These are phyloP conservation scores for Fusarium sp. DNA, from an alignment of 2,329 filamentous ascomycete genomes.

Conservation along the genomic window DNA sequence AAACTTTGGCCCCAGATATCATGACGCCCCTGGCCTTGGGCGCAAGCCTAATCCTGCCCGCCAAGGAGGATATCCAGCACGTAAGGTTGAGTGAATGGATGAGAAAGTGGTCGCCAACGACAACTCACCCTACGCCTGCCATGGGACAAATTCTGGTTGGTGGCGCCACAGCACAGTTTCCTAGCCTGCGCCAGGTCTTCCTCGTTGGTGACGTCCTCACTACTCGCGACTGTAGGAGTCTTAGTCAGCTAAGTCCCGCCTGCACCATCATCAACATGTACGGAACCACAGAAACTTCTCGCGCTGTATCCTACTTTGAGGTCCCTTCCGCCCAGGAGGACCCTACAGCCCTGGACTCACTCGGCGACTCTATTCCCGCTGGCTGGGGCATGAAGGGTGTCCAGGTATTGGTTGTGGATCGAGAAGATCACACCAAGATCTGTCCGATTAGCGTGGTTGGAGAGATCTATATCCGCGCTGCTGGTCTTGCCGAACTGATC, in stretches of 20 bases:
- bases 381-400: constrained; percentile 90
- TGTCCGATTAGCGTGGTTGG: constrained; percentile 85
- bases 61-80: constrained; percentile 85
- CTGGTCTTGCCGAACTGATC: constrained; percentile 78
- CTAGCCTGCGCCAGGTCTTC: constrained; percentile 72
- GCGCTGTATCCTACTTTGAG: constrained; percentile 85
- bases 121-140: constrained; percentile 91
- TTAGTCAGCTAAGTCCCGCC: constrained; percentile 74
- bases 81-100: constrained; percentile 87
- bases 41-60: constrained; percentile 77
- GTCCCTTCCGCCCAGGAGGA: constrained; percentile 69
- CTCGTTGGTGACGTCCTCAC: constrained; percentile 93
- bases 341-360: constrained; percentile 57
- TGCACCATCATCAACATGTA: constrained; percentile 39
- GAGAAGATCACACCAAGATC: constrained; percentile 70
- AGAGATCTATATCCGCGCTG: constrained; percentile 85
- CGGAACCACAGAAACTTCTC: constrained; percentile 50
- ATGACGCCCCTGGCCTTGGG: constrained; percentile 92
- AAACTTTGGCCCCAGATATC: constrained; percentile 64
- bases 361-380: constrained; percentile 79
- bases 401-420: constrained; percentile 85
- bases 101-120: constrained; percentile 75
- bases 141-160: constrained; percentile 97
- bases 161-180: constrained; percentile 78
- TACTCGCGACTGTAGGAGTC: constrained; percentile 78